phyloP scores from a whole-genome alignment of 768 basidiomycete species.

The Termitomyces sp. region DNA sequence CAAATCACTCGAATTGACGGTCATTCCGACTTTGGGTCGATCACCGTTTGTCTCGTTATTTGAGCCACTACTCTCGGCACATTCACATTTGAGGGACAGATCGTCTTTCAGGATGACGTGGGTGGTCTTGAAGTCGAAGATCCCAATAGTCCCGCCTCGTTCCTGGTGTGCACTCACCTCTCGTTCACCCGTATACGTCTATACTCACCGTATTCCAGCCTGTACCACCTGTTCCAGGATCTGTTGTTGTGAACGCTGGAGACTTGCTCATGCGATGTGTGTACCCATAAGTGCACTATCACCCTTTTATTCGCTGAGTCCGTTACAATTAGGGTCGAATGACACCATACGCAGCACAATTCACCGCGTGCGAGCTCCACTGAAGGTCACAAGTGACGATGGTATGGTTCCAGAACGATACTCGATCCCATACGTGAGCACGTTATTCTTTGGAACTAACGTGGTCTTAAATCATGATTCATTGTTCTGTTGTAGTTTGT shows the following conservation, averaged over 20 bases:
- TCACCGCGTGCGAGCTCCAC: constrained; percentile 51
- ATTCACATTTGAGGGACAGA: constrained; percentile 14
- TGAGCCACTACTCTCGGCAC: not conserved
- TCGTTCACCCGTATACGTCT: not conserved
- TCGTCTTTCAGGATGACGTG: constrained; percentile 58
- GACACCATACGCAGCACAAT: constrained; percentile 48
- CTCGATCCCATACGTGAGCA: constrained; percentile 60
- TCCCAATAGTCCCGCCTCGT: constrained; percentile 43
- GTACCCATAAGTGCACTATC: constrained; percentile 6
- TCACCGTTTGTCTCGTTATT: constrained; percentile 36
- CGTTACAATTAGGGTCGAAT: constrained; percentile 37
- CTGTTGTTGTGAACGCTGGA: constrained; percentile 51
- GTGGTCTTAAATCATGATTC: not conserved
- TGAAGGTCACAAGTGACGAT: constrained; percentile 17
- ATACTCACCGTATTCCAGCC: constrained; percentile 22
- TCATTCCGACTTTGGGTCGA: constrained; percentile 54
- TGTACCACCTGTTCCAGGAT: constrained; percentile 42
- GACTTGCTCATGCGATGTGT: constrained; percentile 51
- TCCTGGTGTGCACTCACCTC: constrained; percentile 28
- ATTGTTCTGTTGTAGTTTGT: constrained; percentile 26
- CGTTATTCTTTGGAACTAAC: not conserved
- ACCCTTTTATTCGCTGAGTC: not conserved
- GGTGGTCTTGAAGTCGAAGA: constrained; percentile 66
- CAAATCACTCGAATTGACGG: constrained; percentile 44
- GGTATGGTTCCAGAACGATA: constrained; percentile 50